Base-by-base conservation (phyloP, 2,329 filamentous ascomycete species). In the Xylariaceae sp. region DNA sequence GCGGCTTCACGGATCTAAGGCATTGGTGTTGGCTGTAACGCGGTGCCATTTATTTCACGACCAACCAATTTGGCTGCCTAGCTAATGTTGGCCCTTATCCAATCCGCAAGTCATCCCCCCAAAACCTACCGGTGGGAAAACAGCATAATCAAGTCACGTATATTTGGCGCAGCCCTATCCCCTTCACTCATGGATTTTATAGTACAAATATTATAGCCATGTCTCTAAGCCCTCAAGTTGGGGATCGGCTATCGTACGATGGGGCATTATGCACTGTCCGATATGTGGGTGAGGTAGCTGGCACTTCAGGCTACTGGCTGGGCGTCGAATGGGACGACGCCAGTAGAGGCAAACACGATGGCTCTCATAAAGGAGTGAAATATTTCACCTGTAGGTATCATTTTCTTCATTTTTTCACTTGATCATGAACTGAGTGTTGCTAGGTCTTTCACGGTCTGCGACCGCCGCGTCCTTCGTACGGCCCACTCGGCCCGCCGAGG, bases 301-400 rank as follows among this genome's bases (percentile, higher is more conserved):
- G 88, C 62, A 92, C 91, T 7, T 79, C 82, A 36, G 90, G 91
- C 42, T 78, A 81, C 58, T 97, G 93, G 92, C 81, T 97, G 27
- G 94, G 94, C 40, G 91, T 97, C 41, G 94, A 99, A 80, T 99
- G 94, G 94, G 93, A 97, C 73, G 90, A 97, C 70, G 77, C 86
- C 51, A 81, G 79, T 30, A 82, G 92, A 65, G 94, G 94, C 57
- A 97, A 97, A 77, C 92, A 99, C 73, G 84, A 93, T 66, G 94
- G 94, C 54, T 85, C 87, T 56, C 86, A 95, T 73, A 85, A 88
- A 59, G 91, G 88, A 55, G 78, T 82, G 57, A 85, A 83, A 57
- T 96, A 97, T 70, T 97, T 97, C 67, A 76, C 80, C 63, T 96
- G 93, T 93, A 82, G 68, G 76, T 55, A 16, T 6, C 3, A 7